Percentiles rank a stretch among this genome's conserved stretches.
These are phyloP conservation scores for Catenaria anguillulae DNA, from an alignment of 371 early-diverging fungal species.

Conservation along the genomic window DNA sequence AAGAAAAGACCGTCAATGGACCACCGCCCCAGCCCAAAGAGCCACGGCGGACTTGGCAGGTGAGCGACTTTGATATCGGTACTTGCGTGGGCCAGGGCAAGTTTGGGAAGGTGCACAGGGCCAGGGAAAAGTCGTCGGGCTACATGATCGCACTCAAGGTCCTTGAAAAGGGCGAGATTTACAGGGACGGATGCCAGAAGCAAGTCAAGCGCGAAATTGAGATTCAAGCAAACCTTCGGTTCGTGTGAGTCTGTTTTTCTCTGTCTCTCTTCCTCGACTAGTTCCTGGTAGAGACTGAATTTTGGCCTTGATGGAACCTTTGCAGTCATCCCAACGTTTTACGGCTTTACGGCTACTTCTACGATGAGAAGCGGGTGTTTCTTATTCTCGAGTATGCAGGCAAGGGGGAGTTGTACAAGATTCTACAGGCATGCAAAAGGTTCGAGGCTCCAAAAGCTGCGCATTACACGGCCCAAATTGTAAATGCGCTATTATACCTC, in stretches of 20 bases:
- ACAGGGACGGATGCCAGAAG: conserved; percentile 53
- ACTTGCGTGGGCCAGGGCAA: conserved; percentile 86
- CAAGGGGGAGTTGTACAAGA: conserved; percentile 82
- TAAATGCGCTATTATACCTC: conserved; percentile 72
- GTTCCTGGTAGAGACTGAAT: not conserved
- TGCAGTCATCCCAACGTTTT: conserved; percentile 83
- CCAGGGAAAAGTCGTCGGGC: conserved; percentile 68
- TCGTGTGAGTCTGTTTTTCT: too few relatives aligned
- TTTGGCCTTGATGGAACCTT: not conserved
- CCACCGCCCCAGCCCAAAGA: too few relatives aligned
- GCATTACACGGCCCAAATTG: conserved; percentile 79
- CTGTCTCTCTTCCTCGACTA: conserved; percentile 1
- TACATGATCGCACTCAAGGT: conserved; percentile 90
- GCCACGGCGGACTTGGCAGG: too few relatives aligned
- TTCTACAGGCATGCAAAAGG: conserved; percentile 41
- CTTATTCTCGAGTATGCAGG: conserved; percentile 94
- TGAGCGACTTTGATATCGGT: conserved; percentile 98
- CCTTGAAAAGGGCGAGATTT: conserved; percentile 67
- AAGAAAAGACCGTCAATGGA: too few relatives aligned
- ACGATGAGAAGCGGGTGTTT: conserved; percentile 81
- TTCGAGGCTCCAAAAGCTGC: conserved; percentile 68
- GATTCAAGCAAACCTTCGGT: conserved; percentile 86
- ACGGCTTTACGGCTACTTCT: conserved; percentile 92
- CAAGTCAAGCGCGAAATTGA: conserved; percentile 94
- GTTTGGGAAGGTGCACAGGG: conserved; percentile 96